Percentiles rank a stretch among this genome's conserved stretches.
These are phyloP conservation scores for Phytophthora rubi DNA, from an alignment of 352 stramenopile species.

Conservation along the genomic window DNA sequence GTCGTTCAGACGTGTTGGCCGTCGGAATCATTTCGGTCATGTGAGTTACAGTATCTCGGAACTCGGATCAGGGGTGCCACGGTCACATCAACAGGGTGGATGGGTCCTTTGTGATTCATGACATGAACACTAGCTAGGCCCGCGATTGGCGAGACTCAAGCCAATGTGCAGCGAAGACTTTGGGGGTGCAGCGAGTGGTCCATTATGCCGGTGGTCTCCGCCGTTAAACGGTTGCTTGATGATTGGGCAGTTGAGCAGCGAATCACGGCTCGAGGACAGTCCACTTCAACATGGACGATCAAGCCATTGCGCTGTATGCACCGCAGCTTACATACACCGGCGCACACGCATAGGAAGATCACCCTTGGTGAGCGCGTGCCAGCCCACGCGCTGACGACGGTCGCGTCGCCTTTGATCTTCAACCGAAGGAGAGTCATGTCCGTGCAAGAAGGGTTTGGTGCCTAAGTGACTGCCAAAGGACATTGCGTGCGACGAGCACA, in stretches of 20 bases:
- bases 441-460: not conserved
- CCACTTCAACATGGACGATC: slow-evolving; percentile 4
- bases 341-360: slow-evolving; percentile 10
- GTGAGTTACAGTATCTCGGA: not conserved
- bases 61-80: not conserved
- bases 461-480: not conserved
- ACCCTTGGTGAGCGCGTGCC: not conserved
- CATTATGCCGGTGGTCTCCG: slow-evolving; percentile 5
- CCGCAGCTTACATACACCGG: not conserved
- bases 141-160: not conserved
- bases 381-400: not conserved
- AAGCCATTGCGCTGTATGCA: not conserved
- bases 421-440: not conserved
- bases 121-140: not conserved
- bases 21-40: not conserved
- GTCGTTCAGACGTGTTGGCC: not conserved
- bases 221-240: not conserved
- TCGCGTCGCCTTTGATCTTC: not conserved
- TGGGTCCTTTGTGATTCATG: not conserved
- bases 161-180: slow-evolving; percentile 3
- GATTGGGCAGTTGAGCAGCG: not conserved
- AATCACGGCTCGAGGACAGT: not conserved
- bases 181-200: not conserved
- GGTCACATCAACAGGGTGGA: not conserved
- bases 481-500: not conserved